Percentiles rank a stretch among this genome's conserved stretches.
Conservation (phyloP, 1,284 basidiomycete species). For the Tilletia horrida region DNA sequence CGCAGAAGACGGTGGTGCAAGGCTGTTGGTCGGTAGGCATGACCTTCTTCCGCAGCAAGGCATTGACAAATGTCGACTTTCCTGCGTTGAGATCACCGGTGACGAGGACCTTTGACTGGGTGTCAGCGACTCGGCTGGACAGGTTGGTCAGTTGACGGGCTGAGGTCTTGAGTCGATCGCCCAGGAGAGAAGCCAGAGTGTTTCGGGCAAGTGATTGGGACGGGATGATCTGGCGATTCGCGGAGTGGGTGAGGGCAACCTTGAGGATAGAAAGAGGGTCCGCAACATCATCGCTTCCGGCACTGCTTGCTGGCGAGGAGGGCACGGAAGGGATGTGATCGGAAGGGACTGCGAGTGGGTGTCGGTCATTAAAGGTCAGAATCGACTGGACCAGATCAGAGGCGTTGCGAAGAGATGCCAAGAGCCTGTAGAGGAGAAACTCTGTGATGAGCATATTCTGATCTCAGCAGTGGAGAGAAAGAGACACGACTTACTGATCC, state of each 20-base stretch:
- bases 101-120: slow-evolving; percentile 90
- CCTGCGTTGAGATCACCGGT: slow-evolving; percentile 99
- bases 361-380: slow-evolving; percentile 15
- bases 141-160: slow-evolving; percentile 80
- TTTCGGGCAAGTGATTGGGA: slow-evolving; percentile 79
- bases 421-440: not conserved
- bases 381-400: slow-evolving; percentile 1
- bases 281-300: not conserved
- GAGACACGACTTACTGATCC: not conserved
- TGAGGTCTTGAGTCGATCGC: slow-evolving; percentile 76
- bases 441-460: not conserved
- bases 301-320: not conserved
- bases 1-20: slow-evolving; percentile 94
- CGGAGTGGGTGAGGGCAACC: slow-evolving; percentile 11
- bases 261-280: slow-evolving; percentile 13
- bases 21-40: slow-evolving; percentile 99
- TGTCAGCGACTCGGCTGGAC: slow-evolving; percentile 80
- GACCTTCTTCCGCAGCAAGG: slow-evolving; percentile 69
- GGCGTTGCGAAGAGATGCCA: slow-evolving; percentile 9
- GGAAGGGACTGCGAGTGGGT: slow-evolving; percentile 16
- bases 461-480: no score
- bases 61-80: slow-evolving; percentile 97
- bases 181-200: slow-evolving; percentile 86
- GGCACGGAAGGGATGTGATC: not conserved
- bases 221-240: not conserved